A percentile compares a stretch with the other conserved stretches of the same genome.
Conservation (phyloP, 116 monocot genomes). For the Posidonia oceanica region DNA sequence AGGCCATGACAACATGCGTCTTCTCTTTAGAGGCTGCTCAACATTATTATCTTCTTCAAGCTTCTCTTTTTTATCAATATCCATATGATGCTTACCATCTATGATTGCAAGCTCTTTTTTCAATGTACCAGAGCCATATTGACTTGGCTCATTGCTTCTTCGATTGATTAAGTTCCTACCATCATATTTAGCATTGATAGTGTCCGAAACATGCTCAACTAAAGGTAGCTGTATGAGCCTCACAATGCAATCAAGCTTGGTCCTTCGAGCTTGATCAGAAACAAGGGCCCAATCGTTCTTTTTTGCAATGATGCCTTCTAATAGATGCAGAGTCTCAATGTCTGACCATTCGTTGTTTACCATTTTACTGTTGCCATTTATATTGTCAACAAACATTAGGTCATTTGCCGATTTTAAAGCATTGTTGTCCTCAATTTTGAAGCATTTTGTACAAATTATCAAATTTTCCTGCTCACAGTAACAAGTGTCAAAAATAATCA, state of each 20-base stretch:
- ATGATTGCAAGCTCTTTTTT: constrained; percentile 12
- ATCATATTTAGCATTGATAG: constrained; percentile 26
- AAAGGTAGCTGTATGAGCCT: constrained; percentile 82
- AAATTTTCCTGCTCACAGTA: constrained; percentile 31
- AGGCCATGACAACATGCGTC: constrained; percentile 23
- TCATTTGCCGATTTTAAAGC: constrained; percentile 22
- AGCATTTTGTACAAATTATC: constrained; percentile 58
- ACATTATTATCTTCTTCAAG: constrained; percentile 10
- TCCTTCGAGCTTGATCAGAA: constrained; percentile 77
- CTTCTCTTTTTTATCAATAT: constrained; percentile 18
- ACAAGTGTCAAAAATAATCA: background rate
- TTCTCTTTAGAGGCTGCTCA: constrained; percentile 38
- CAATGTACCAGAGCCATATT: constrained; percentile 11
- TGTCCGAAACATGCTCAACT: constrained; percentile 55
- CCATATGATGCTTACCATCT: constrained; percentile 5
- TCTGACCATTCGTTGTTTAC: constrained; percentile 52
- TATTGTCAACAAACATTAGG: constrained; percentile 12
- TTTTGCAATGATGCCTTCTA: constrained; percentile 80
- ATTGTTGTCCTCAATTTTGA: constrained; percentile 13
- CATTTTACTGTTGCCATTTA: constrained; percentile 9
- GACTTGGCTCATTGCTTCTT: constrained; percentile 11
- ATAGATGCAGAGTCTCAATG: constrained; percentile 68
- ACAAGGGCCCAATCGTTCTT: constrained; percentile 95
- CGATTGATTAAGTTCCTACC: constrained; percentile 12
- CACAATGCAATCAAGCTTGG: constrained; percentile 70